Conservation (phyloP, 331 rosid genomes). For the Malus hybrid region DNA sequence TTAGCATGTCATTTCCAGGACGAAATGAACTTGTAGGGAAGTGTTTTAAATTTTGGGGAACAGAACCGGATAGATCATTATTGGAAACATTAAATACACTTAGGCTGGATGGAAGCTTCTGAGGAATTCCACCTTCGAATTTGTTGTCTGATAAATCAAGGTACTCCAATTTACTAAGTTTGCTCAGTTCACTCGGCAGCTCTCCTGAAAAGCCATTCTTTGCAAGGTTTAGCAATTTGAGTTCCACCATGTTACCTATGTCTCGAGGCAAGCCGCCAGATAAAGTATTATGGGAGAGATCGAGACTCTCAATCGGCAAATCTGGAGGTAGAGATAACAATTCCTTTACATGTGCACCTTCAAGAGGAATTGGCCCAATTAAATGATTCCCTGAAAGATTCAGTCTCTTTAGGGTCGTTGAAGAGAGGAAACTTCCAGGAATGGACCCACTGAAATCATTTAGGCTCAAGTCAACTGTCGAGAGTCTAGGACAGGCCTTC, state of each 20-base stretch:
- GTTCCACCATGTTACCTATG: constrained; percentile 52
- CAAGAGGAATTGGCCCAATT: constrained; percentile 64
- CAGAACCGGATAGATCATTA: constrained; percentile 70
- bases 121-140: constrained; percentile 69
- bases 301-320: constrained; percentile 56
- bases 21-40: constrained; percentile 61
- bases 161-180: constrained; percentile 53
- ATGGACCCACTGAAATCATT: constrained; percentile 68
- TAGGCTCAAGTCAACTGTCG: constrained; percentile 65
- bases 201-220: constrained; percentile 70
- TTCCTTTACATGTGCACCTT: constrained; percentile 61
- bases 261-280: constrained; percentile 69
- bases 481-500: constrained; percentile 50
- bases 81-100: constrained; percentile 66
- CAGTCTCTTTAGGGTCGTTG: constrained; percentile 49
- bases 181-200: constrained; percentile 69
- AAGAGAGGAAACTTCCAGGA: constrained; percentile 67
- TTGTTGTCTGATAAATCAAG: constrained; percentile 86
- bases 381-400: constrained; percentile 87
- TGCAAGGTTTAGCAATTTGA: constrained; percentile 78
- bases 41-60: constrained; percentile 59
- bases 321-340: constrained; percentile 55
- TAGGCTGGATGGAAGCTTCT: constrained; percentile 64
- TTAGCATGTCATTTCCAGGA: constrained; percentile 66
- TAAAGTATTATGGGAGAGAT: constrained; percentile 67